A percentile compares a stretch with the other conserved stretches of the same genome.
phyloP scores from a whole-genome alignment of 1,284 basidiomycete genomes.

The Leucoagaricus sp. region DNA sequence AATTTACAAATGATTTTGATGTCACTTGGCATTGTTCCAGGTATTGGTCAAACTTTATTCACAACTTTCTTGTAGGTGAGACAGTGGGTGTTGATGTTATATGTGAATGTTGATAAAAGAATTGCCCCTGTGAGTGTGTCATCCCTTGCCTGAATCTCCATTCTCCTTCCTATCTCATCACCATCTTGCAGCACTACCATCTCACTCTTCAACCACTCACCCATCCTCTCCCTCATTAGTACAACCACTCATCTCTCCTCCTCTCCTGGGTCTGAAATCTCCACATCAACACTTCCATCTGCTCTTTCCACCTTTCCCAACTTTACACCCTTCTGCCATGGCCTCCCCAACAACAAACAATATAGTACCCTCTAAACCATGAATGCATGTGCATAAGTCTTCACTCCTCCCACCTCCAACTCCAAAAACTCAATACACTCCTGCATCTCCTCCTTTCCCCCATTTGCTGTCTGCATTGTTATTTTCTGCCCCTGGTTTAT shows the following conservation, averaged over 20 bases:
- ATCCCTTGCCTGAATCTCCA: neutral
- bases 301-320: neutral
- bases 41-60: too few relatives aligned
- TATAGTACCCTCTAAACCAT: conserved; percentile 2
- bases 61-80: too few relatives aligned
- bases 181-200: neutral
- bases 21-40: too few relatives aligned
- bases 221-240: neutral
- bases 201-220: neutral
- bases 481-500: conserved; percentile 15
- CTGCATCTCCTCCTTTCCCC: conserved; percentile 11
- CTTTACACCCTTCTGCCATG: conserved; percentile 9
- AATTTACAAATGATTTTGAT: neutral
- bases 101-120: conserved; percentile 7
- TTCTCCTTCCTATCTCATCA: neutral
- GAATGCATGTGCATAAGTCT: conserved; percentile 9
- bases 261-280: neutral
- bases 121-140: neutral
- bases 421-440: conserved; percentile 20
- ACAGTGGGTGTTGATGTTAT: conserved; percentile 1
- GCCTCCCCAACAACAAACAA: conserved; percentile 6
- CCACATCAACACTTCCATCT: neutral
- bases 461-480: conserved; percentile 16
- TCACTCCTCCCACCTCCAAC: conserved; percentile 7
- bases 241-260: conserved; percentile 15